Conservation (phyloP, 305 asterid genomes). For the Andrographis paniculata region DNA sequence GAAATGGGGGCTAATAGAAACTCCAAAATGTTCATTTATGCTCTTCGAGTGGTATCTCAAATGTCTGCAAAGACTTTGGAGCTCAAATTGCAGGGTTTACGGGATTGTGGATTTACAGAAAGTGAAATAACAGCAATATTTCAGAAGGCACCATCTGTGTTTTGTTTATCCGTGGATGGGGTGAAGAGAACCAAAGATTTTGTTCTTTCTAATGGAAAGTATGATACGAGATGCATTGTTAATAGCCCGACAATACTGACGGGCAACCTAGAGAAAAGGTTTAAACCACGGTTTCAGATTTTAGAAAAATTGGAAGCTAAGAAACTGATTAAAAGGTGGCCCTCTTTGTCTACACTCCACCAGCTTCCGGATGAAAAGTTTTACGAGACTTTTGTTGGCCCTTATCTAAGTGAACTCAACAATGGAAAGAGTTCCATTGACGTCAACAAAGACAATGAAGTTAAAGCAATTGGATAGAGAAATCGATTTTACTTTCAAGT, state of each 20-base stretch:
- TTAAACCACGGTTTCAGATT: constrained; percentile 22
- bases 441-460: no score
- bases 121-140: not conserved
- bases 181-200: constrained; percentile 18
- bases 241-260: constrained; percentile 10
- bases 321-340: constrained; percentile 14
- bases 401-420: no score
- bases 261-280: constrained; percentile 26
- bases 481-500: no score
- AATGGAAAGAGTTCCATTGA: no score
- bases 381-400: no score
- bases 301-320: constrained; percentile 21
- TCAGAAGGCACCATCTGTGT: constrained; percentile 4
- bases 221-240: constrained; percentile 12
- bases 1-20: constrained; percentile 19
- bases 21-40: constrained; percentile 22
- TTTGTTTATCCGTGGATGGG: constrained; percentile 2
- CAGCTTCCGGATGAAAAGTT: constrained; percentile 9
- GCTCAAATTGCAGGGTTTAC: constrained; percentile 15
- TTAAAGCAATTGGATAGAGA: no score
- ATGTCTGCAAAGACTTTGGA: constrained; percentile 22
- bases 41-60: constrained; percentile 13
- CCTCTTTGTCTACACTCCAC: not conserved
- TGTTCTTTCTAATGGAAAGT: constrained; percentile 22
- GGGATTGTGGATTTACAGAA: constrained; percentile 21